Conservation (phyloP, 2,329 filamentous ascomycete species). For the Microcyclosporella mali region DNA sequence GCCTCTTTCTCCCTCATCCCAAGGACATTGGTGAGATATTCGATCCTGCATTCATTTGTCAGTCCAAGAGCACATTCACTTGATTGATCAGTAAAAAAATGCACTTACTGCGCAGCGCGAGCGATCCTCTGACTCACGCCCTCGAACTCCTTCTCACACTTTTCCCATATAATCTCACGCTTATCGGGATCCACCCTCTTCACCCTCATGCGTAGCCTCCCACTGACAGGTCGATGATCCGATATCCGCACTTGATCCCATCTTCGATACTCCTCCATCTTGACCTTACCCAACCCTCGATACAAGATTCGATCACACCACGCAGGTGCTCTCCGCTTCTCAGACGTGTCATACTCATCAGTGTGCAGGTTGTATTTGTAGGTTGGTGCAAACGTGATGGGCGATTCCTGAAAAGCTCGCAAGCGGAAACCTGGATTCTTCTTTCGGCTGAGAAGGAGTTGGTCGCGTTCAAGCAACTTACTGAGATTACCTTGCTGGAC, state of each 20-base stretch:
- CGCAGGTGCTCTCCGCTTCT: constrained; percentile 88
- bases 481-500: constrained; percentile 72
- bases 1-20: constrained; percentile 52
- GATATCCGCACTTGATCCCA: constrained; percentile 80
- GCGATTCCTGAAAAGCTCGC: constrained; percentile 81
- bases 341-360: constrained; percentile 79
- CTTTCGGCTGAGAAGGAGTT: constrained; percentile 79
- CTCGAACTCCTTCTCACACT: constrained; percentile 56
- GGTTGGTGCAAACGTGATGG: constrained; percentile 87
- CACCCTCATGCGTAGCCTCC: constrained; percentile 71
- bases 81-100: neutral
- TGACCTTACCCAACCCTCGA: constrained; percentile 70
- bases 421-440: constrained; percentile 86
- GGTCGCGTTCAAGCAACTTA: constrained; percentile 88
- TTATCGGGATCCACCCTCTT: constrained; percentile 71
- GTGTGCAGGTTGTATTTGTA: constrained; percentile 98
- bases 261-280: constrained; percentile 78
- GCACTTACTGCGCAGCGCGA: constrained; percentile 68
- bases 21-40: constrained; percentile 59
- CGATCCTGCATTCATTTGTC: constrained; percentile 43
- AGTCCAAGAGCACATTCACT: neutral
- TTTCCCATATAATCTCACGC: constrained; percentile 39
- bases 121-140: constrained; percentile 62
- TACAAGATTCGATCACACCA: constrained; percentile 97
- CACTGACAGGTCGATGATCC: constrained; percentile 89